These are phyloP conservation scores for Pythium coloratum DNA, from an alignment of 352 stramenopile species.

Conservation along the genomic window DNA sequence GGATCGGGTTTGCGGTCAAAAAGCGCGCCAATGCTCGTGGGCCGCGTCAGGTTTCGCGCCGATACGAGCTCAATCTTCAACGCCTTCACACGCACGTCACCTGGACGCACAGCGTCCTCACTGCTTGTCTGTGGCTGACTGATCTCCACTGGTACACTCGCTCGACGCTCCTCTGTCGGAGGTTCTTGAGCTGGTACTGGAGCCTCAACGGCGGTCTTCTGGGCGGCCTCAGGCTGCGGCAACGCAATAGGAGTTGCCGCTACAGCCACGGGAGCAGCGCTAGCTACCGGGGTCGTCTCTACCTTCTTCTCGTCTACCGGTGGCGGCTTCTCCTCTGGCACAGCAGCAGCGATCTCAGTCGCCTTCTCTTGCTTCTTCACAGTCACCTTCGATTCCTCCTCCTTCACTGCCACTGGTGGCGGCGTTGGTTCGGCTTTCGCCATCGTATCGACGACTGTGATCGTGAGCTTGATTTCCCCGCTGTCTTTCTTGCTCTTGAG, in stretches of 20 bases:
- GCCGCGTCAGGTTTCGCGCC: constrained; percentile 29
- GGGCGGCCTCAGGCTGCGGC: neutral
- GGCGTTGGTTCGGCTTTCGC: constrained; percentile 8
- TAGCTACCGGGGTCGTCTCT: neutral
- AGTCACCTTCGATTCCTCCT: neutral
- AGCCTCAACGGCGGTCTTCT: neutral
- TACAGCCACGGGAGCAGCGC: neutral
- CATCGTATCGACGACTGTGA: constrained; percentile 36
- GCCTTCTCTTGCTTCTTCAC: neutral
- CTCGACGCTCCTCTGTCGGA: neutral
- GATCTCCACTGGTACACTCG: neutral
- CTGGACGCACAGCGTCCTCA: neutral
- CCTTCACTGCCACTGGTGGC: too few relatives aligned
- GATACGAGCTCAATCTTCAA: constrained; percentile 36
- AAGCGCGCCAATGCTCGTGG: constrained; percentile 33
- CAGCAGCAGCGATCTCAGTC: neutral
- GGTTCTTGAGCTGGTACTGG: neutral
- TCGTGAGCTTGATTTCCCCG: constrained; percentile 46
- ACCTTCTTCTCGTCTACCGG: neutral
- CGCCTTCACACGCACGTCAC: constrained; percentile 11
- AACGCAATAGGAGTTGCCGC: neutral
- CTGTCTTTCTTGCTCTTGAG: constrained; percentile 40
- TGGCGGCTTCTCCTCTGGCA: neutral
- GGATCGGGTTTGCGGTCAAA: constrained; percentile 47
- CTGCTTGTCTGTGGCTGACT: neutral